Evolutionary conservation across 2,329 filamentous ascomycete species (phyloP), one percentile per base, ranked within the genome.

Genomic region (Thermothelomyces thermophilus): DNA sequence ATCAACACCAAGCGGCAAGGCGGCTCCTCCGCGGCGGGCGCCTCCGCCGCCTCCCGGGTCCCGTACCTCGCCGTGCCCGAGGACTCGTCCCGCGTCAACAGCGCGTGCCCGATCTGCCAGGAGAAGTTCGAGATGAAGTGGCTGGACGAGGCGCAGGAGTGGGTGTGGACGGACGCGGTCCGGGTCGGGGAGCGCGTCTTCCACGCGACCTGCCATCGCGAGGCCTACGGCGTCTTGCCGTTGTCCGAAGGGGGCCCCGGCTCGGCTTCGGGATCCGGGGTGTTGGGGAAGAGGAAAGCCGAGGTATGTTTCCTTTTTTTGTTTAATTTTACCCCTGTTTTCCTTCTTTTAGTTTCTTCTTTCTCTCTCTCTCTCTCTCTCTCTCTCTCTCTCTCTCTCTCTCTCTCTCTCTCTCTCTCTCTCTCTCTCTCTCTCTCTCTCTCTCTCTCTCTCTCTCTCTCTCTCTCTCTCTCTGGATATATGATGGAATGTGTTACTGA

Each of bases 41-140:
- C 76, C 17, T 4, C 31, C 20, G 26, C 26, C 36, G 26, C 44
- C 79, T 49, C 75, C 75, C 78, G 80, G 55, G 75, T 82, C 50
- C 79, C 83, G 59, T 95, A 87, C 64, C 86, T 98, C 11, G 81
- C 83, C 2, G 90, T 93, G 1, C 93, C 91, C 0, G 86, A 90
- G 44, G 86, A 91, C 57, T 78, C 82, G 16, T 77, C 80, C 22
- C 75, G 86, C 22, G 80, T 84, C 51, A 90, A 89, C 63, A 85
- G 81, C 14, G 78, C 86, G 1, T 98, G 93, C 63, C 89, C 90
- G 2, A 95, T 98, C 59, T 97, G 93, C 66, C 90, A 95, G 66
- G 93, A 98, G 65, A 86, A 86, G 58, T 97, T 98, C 61, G 86
- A 94, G 69, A 89, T 87, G 57, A 86, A 86, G 57, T 97, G 90